Evolutionary conservation across 129 eudicot genomes (phyloP).

Genomic region (Flaveria bidentis): DNA sequence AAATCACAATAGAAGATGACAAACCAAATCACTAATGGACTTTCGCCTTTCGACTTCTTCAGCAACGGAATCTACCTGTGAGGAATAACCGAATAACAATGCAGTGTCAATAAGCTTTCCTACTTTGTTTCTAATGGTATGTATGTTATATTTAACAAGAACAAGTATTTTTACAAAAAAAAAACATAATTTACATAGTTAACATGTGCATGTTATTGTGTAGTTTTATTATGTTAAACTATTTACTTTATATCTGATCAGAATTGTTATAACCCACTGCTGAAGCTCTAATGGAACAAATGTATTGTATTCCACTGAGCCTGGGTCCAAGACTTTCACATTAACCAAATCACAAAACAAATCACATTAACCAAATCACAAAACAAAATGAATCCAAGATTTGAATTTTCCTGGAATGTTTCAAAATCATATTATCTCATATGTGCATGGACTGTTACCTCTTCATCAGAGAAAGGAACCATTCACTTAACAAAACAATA

Average conservation of each 20-base stretch:
- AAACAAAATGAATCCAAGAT: background rate
- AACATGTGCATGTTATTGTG: background rate
- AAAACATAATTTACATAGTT: background rate
- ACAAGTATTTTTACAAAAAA: background rate
- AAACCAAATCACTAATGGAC: conserved; percentile 71
- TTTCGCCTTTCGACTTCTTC: conserved; percentile 77
- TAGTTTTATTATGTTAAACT: background rate
- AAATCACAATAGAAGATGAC: background rate
- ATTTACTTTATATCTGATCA: background rate
- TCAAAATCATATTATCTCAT: background rate
- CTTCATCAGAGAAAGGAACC: background rate
- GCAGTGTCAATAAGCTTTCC: background rate
- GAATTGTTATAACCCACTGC: background rate
- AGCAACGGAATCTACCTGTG: conserved; percentile 79
- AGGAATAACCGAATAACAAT: conserved; percentile 13
- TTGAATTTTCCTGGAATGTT: background rate
- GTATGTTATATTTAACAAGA: background rate
- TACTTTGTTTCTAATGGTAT: background rate
- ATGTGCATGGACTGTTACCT: background rate
- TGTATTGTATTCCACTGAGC: background rate
- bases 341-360: background rate
- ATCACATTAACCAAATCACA: background rate
- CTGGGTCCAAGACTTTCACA: background rate
- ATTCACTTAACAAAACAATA: background rate
- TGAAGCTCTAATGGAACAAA: background rate